Evolutionary conservation across 352 stramenopile species (phyloP).

Genomic region (Phytopythium boreale): DNA sequence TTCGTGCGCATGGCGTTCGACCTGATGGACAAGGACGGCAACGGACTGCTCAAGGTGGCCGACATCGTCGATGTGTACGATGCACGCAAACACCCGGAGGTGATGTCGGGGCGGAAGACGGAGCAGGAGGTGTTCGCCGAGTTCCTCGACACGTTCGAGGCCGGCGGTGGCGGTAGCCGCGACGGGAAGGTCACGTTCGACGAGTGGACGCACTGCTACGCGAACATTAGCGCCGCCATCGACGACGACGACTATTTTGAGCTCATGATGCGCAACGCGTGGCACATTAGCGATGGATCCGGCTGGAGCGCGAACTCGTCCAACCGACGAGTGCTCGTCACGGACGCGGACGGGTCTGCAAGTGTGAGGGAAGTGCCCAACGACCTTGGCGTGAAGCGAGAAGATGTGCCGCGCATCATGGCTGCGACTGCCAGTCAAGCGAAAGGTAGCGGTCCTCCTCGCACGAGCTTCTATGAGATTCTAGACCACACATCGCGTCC

Average conservation of each 20-base stretch:
- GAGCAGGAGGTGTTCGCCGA: constrained; percentile 75
- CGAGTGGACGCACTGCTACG: constrained; percentile 86
- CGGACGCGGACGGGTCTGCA: constrained; percentile 38
- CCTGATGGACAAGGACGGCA: constrained; percentile 74
- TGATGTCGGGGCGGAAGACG: constrained; percentile 73
- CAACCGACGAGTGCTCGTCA: constrained; percentile 69
- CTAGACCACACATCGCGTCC: constrained; percentile 48
- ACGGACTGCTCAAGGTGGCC: constrained; percentile 65
- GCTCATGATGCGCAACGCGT: constrained; percentile 89
- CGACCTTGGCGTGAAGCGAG: constrained; percentile 32
- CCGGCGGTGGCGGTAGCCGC: constrained; percentile 32
- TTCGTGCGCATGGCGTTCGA: constrained; percentile 89
- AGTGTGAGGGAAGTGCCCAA: constrained; percentile 48
- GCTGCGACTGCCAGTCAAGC: constrained; percentile 1
- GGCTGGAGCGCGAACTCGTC: constrained; percentile 54
- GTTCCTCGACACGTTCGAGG: constrained; percentile 82
- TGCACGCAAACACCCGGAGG: constrained; percentile 79
- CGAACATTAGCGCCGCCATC: constrained; percentile 84
- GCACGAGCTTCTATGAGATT: constrained; percentile 50
- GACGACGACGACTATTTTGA: constrained; percentile 93
- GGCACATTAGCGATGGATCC: constrained; percentile 55
- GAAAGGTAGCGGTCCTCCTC: constrained; percentile 8
- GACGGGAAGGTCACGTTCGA: constrained; percentile 58
- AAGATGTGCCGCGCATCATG: constrained; percentile 31
- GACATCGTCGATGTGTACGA: constrained; percentile 82